Conservation (phyloP, 2,329 filamentous ascomycete species). For the Colletotrichum cuscutae region DNA sequence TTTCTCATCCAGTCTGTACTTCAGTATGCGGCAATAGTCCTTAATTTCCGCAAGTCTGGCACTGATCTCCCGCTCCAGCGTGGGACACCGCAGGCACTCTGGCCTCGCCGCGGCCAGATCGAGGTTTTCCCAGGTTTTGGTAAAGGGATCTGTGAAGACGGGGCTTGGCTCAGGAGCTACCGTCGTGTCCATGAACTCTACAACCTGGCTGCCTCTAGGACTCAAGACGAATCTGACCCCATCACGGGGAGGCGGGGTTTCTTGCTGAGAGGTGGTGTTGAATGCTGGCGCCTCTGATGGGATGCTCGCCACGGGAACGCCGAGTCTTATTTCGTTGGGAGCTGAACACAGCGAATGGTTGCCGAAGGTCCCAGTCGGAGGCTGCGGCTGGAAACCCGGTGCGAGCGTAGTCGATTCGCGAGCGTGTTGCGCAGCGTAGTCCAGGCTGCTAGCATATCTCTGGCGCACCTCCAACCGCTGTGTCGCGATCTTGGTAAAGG, state of each 20-base stretch:
- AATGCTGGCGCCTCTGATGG: neutral
- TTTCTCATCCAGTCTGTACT: neutral
- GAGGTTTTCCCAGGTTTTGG: neutral
- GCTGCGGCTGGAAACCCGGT: neutral
- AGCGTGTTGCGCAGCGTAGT: neutral
- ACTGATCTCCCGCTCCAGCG: neutral
- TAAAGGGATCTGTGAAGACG: neutral
- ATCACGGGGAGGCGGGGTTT: neutral
- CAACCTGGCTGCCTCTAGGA: neutral
- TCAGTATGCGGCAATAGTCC: neutral
- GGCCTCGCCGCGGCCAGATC: neutral
- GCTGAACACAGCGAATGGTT: neutral
- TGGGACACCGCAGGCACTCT: neutral
- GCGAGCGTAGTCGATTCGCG: neutral
- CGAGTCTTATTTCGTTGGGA: neutral
- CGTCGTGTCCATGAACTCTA: neutral
- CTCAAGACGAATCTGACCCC: neutral
- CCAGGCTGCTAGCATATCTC: neutral
- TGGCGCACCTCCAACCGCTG: neutral
- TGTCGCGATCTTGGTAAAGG: neutral
- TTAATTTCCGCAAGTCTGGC: neutral
- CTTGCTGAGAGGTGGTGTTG: neutral
- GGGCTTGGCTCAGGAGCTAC: neutral
- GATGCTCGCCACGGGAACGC: neutral
- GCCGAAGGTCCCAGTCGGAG: neutral